A percentile compares a stretch with the other conserved stretches of the same genome.
phyloP scores from a whole-genome alignment of 768 basidiomycete genomes.

The Rhodocollybia butyracea region DNA sequence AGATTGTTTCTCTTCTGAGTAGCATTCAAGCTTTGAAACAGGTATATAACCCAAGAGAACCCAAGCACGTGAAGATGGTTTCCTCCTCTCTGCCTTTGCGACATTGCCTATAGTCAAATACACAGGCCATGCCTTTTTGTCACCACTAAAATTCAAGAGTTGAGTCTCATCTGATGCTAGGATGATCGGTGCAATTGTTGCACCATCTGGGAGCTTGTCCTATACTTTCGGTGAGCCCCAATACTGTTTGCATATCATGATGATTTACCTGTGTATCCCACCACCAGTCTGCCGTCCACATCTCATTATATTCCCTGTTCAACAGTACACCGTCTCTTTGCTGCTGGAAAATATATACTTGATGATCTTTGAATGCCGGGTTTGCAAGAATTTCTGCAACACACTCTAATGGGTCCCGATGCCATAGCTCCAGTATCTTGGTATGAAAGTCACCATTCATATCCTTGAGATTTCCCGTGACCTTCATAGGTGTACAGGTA shows the following conservation, averaged over 20 bases:
- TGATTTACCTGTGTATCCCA: constrained; percentile 26
- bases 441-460: constrained; percentile 5
- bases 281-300: constrained; percentile 31
- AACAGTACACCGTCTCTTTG: not conserved
- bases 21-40: constrained; percentile 26
- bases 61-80: constrained; percentile 21
- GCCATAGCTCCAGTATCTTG: constrained; percentile 24
- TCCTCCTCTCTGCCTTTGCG: constrained; percentile 18
- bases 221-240: not conserved
- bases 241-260: not conserved
- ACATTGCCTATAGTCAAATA: constrained; percentile 33
- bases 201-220: constrained; percentile 8
- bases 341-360: constrained; percentile 16
- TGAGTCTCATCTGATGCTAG: constrained; percentile 32
- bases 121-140: constrained; percentile 32
- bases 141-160: constrained; percentile 25
- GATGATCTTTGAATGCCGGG: constrained; percentile 17
- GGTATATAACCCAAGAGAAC: constrained; percentile 33
- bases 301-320: constrained; percentile 19
- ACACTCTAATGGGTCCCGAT: constrained; percentile 20
- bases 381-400: constrained; percentile 22
- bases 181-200: constrained; percentile 27
- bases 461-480: constrained; percentile 17
- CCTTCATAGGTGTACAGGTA: constrained; percentile 16
- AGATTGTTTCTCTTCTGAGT: constrained; percentile 12